A percentile compares a stretch with the other conserved stretches of the same genome.
phyloP scores from a whole-genome alignment of 192 early-diverging fungal species.

The Spinellus fusiger region DNA sequence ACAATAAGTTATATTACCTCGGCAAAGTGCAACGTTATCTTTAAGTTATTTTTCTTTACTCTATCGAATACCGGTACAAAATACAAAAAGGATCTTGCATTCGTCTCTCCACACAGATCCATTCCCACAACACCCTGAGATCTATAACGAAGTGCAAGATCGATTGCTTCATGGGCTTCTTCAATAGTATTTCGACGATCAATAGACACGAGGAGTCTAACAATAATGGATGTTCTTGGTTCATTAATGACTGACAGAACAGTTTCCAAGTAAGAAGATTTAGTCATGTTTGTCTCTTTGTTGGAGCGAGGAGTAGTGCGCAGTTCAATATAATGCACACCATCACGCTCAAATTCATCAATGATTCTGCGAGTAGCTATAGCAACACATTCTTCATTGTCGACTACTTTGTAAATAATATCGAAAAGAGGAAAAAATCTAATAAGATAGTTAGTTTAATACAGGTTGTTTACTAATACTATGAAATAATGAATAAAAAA shows the following conservation, averaged over 20 bases:
- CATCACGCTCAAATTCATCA: constrained; percentile 46
- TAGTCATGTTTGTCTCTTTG: constrained; percentile 44
- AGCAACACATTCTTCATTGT: constrained; percentile 35
- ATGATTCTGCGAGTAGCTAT: constrained; percentile 36
- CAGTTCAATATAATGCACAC: constrained; percentile 53
- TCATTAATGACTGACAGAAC: constrained; percentile 22
- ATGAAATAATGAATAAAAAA: constrained; percentile 6
- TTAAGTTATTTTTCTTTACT: constrained; percentile 40
- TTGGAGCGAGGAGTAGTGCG: constrained; percentile 47
- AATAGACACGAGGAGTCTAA: constrained; percentile 45
- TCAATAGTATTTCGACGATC: constrained; percentile 45
- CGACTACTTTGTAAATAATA: constrained; percentile 50
- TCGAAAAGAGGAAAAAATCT: constrained; percentile 55
- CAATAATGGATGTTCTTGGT: constrained; percentile 27
- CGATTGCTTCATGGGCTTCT: constrained; percentile 41
- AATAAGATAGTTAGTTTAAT: neutral
- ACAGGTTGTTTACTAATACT: neutral
- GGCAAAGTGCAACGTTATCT: constrained; percentile 49
- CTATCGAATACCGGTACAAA: constrained; percentile 41
- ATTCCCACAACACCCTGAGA: constrained; percentile 44
- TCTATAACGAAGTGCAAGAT: constrained; percentile 40
- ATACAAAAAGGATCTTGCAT: constrained; percentile 32
- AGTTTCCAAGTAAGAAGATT: constrained; percentile 39
- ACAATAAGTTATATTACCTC: constrained; percentile 30
- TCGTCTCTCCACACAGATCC: constrained; percentile 55